phyloP scores from a whole-genome alignment of 164 flowering plant species.

The Liriodendron chinense region DNA sequence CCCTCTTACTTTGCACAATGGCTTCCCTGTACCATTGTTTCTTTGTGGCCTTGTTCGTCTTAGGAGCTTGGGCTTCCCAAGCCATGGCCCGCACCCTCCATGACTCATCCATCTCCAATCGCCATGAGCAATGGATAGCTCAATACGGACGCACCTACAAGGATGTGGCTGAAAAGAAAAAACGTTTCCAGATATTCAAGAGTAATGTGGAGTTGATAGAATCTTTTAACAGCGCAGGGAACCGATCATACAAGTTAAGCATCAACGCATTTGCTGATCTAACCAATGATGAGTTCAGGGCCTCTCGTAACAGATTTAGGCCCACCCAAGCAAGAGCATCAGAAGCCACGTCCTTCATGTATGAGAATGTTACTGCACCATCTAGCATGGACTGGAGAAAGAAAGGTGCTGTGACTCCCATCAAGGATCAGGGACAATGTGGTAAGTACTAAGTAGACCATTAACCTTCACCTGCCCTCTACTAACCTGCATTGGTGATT shows the following conservation, averaged over 20 bases:
- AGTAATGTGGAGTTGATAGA: conserved; percentile 11
- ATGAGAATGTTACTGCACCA: conserved; percentile 16
- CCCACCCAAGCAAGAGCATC: conserved; percentile 1
- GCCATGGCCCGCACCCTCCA: conserved; percentile 8
- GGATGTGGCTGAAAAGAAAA: conserved; percentile 9
- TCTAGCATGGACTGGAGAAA: conserved; percentile 23
- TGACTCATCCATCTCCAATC: neutral
- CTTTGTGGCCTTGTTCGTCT: neutral
- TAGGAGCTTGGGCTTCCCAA: conserved; percentile 15
- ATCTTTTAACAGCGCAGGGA: conserved; percentile 12
- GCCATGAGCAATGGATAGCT: conserved; percentile 23
- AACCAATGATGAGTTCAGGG: conserved; percentile 19
- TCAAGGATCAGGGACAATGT: conserved; percentile 28
- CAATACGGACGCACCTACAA: conserved; percentile 9
- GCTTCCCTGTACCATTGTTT: neutral
- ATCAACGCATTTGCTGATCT: conserved; percentile 19
- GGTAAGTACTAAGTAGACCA: conserved; percentile 6
- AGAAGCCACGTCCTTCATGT: conserved; percentile 7
- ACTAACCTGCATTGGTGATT: too few relatives aligned
- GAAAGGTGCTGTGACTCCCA: conserved; percentile 25
- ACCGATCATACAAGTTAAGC: conserved; percentile 9
- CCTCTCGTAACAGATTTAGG: neutral
- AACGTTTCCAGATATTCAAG: conserved; percentile 12
- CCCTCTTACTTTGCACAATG: neutral
- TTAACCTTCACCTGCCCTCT: neutral